Evolutionary conservation across 495 filamentous ascomycete genomes (phyloP).

Genomic region (Aspergillus mulundensis): DNA sequence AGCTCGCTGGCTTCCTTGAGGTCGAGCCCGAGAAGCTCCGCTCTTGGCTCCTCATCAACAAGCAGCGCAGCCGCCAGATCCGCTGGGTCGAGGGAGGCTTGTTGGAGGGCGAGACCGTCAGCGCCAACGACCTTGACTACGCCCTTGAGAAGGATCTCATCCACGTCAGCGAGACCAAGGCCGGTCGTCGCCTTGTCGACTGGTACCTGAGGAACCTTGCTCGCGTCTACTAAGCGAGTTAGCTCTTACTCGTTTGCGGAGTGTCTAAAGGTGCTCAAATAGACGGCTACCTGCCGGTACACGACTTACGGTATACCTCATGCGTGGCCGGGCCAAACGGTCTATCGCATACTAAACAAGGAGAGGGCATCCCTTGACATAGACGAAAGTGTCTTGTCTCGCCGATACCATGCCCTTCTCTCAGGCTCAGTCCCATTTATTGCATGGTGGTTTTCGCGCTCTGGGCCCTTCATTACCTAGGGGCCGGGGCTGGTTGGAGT

Average conservation of each 20-base stretch:
- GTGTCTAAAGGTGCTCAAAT: background rate
- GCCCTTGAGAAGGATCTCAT: constrained; percentile 96
- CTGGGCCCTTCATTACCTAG: background rate
- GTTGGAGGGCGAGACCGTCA: constrained; percentile 86
- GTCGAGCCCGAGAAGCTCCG: constrained; percentile 89
- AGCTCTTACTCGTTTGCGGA: background rate
- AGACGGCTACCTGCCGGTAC: background rate
- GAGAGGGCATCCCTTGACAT: background rate
- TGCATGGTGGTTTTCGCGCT: background rate
- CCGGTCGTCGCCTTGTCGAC: constrained; percentile 91
- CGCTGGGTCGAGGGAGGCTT: constrained; percentile 89
- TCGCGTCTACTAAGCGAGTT: constrained; percentile 67
- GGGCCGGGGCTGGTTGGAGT: background rate
- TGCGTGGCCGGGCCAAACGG: background rate
- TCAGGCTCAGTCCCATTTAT: background rate
- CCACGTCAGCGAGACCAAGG: constrained; percentile 97
- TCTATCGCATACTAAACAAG: background rate
- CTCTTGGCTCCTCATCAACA: constrained; percentile 89
- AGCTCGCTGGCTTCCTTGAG: constrained; percentile 94
- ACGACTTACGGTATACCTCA: background rate
- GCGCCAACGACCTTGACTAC: constrained; percentile 91
- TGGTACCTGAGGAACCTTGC: constrained; percentile 98
- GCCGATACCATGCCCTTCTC: background rate
- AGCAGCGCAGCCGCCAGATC: constrained; percentile 94
- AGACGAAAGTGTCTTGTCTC: background rate